phyloP scores from a whole-genome alignment of 129 eudicot genomes.

The Arctium minus region DNA sequence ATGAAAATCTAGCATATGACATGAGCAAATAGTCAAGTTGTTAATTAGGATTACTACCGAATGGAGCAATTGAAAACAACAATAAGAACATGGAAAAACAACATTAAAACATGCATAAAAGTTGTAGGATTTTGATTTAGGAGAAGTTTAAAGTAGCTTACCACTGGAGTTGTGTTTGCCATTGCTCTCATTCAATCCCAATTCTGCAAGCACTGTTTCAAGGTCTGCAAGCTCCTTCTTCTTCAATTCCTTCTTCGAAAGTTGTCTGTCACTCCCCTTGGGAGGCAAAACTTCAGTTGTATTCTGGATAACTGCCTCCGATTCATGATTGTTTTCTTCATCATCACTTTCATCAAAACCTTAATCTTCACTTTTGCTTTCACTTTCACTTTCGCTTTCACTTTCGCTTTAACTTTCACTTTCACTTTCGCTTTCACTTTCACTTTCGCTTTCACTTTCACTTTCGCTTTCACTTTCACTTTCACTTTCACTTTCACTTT shows the following conservation, averaged over 20 bases:
- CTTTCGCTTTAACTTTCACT: too few relatives aligned
- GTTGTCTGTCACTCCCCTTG: conserved; percentile 67
- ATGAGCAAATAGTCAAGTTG: not conserved
- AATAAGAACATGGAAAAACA: too few relatives aligned
- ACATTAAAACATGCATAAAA: not conserved
- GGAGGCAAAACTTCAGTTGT: conserved; percentile 42
- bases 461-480: too few relatives aligned
- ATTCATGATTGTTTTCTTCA: conserved; percentile 57
- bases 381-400: too few relatives aligned
- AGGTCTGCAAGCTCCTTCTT: conserved; percentile 78
- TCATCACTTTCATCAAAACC: conserved; percentile 53
- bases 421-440: too few relatives aligned
- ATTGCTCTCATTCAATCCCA: conserved; percentile 34
- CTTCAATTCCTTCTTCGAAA: conserved; percentile 69
- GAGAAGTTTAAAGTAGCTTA: conserved; percentile 16
- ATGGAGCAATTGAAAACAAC: too few relatives aligned
- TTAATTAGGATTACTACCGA: not conserved
- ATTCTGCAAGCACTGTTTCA: conserved; percentile 62
- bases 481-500: too few relatives aligned
- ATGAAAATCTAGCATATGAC: not conserved
- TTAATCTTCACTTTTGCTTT: conserved; percentile 59
- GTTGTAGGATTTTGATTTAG: not conserved
- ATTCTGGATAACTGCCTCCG: conserved; percentile 33
- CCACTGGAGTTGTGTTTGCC: conserved; percentile 38
- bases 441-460: too few relatives aligned